These are phyloP conservation scores for Flaveria trinervia DNA, from an alignment of 129 eudicot genomes.

Conservation along the genomic window DNA sequence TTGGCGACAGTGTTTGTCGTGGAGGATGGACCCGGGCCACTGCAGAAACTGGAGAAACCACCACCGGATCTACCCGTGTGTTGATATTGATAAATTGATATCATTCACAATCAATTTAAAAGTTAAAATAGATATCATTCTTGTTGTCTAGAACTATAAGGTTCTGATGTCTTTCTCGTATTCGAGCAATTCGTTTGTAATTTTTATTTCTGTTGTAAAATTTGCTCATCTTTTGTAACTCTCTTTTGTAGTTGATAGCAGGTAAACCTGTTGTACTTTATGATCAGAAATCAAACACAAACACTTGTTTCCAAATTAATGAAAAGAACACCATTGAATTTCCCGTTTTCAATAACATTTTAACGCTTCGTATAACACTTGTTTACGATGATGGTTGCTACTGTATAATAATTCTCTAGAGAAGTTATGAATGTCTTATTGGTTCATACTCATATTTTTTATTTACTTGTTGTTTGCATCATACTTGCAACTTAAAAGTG, in stretches of 20 bases:
- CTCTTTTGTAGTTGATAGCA: slow-evolving; percentile 22
- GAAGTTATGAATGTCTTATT: too few relatives aligned
- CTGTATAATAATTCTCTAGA: too few relatives aligned
- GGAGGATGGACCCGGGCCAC: slow-evolving; percentile 72
- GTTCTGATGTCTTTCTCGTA: slow-evolving; percentile 34
- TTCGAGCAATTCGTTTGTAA: slow-evolving; percentile 38
- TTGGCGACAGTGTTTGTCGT: slow-evolving; percentile 81
- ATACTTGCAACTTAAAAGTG: too few relatives aligned
- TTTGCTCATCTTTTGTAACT: slow-evolving; percentile 6
- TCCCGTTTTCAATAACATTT: neutral
- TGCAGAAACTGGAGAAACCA: slow-evolving; percentile 61
- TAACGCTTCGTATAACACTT: neutral
- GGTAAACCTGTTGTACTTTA: slow-evolving; percentile 19
- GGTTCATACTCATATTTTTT: too few relatives aligned
- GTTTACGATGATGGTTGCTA: too few relatives aligned
- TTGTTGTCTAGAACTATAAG: slow-evolving; percentile 28
- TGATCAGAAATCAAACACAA: slow-evolving; percentile 24
- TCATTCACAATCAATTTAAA: neutral
- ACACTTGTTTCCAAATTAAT: slow-evolving; percentile 18
- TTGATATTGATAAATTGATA: slow-evolving; percentile 27
- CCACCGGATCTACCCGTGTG: slow-evolving; percentile 78
- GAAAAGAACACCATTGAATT: neutral
- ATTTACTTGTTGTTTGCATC: too few relatives aligned
- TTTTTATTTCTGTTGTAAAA: neutral
- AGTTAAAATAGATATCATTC: slow-evolving; percentile 28